Evolutionary conservation across 2,329 filamentous ascomycete species (phyloP).

Genomic region (Verticillium nubilum): DNA sequence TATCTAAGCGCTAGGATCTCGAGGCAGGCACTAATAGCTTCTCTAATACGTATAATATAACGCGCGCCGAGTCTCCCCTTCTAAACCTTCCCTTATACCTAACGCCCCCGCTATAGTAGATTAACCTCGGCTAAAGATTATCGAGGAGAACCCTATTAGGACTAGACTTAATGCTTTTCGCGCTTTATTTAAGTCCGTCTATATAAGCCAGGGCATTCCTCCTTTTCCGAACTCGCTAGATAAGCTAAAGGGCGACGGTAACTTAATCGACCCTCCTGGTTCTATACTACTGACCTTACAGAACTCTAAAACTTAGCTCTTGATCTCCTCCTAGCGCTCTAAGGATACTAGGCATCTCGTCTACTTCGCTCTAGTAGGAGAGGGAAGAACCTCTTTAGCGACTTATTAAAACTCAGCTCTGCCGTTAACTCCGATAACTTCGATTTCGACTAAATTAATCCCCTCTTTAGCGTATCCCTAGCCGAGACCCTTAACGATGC

Average conservation of each 20-base stretch:
- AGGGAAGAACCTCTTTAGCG: not conserved
- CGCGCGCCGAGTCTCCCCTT: not conserved
- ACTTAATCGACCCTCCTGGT: not conserved
- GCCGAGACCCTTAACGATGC: conserved; percentile 18
- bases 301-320: conserved; percentile 2
- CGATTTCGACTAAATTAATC: conserved; percentile 20
- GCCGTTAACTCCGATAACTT: conserved; percentile 7
- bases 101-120: conserved; percentile 11
- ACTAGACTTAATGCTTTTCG: conserved; percentile 19
- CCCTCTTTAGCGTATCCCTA: conserved; percentile 23
- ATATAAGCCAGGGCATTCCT: conserved; percentile 11
- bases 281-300: conserved; percentile 12
- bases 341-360: not conserved
- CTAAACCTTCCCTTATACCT: not conserved
- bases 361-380: not conserved
- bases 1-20: too few species aligned
- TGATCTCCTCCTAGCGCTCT: not conserved
- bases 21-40: not conserved
- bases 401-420: not conserved
- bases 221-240: conserved; percentile 13
- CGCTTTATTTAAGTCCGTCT: conserved; percentile 16
- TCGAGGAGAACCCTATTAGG: conserved; percentile 21
- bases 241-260: conserved; percentile 17
- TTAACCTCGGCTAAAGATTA: conserved; percentile 16
- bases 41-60: not conserved